Evolutionary conservation across 495 filamentous ascomycete species (phyloP).

Genomic region (Emericellopsis terricola): DNA sequence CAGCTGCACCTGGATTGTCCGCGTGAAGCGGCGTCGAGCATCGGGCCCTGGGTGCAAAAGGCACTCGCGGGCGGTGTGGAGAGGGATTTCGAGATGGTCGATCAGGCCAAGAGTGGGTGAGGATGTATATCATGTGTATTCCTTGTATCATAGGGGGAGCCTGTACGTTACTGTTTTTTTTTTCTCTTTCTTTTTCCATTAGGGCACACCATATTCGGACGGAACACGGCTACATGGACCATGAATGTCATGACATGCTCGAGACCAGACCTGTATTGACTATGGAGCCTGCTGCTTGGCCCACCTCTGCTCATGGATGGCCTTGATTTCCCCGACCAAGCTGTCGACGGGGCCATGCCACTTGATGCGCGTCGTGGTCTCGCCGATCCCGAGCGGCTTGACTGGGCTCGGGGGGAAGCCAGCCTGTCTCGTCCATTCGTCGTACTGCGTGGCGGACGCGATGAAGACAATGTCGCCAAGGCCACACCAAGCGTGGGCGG

Average conservation of each 20-base stretch:
- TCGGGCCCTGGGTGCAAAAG: slow-evolving; percentile 27
- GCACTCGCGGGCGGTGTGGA: slow-evolving; percentile 5
- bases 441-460: slow-evolving; percentile 2
- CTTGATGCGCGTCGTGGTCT: slow-evolving; percentile 1
- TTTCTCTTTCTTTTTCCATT: no score
- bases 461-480: slow-evolving; percentile 14
- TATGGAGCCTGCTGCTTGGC: no score
- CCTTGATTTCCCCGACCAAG: slow-evolving; percentile 3
- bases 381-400: neutral
- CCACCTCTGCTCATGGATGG: slow-evolving; percentile 2
- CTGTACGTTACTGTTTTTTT: no score
- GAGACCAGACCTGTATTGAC: no score
- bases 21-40: slow-evolving; percentile 23
- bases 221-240: no score
- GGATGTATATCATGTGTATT: no score
- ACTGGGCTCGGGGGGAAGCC: neutral
- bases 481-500: slow-evolving; percentile 12
- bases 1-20: slow-evolving; percentile 36
- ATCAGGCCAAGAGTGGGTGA: neutral
- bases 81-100: neutral
- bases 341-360: slow-evolving; percentile 4
- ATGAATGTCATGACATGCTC: no score
- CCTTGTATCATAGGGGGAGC: no score
- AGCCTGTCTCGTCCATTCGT: slow-evolving; percentile 3
- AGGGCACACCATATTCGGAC: no score